Conservation (phyloP, 768 basidiomycete genomes). For the Auricularia cornea region DNA sequence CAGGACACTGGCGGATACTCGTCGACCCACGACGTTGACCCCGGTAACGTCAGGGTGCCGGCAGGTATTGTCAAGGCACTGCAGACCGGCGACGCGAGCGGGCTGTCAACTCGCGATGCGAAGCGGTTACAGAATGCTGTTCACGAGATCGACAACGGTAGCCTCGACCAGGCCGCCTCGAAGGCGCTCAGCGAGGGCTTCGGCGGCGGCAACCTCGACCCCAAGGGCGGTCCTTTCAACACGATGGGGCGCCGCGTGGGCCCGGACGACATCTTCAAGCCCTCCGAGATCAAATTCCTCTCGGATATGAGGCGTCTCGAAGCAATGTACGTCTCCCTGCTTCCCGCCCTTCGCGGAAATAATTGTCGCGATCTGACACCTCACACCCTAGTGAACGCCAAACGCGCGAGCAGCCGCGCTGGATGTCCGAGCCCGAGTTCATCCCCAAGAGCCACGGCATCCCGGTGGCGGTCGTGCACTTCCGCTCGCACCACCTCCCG, state of each 20-base stretch:
- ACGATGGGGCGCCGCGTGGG: not conserved
- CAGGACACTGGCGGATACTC: no score
- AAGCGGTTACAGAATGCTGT: no score
- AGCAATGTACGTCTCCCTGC: not conserved
- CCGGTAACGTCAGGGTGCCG: no score
- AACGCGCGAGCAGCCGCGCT: not conserved
- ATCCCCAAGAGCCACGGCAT: conserved; percentile 23
- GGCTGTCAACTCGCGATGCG: no score
- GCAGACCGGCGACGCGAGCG: no score
- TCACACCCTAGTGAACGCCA: not conserved
- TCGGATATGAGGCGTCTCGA: not conserved
- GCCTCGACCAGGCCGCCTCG: not conserved
- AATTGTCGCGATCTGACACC: not conserved
- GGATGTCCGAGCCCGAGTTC: not conserved
- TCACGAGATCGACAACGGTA: not conserved
- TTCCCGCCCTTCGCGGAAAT: not conserved
- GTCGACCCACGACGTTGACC: no score
- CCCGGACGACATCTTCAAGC: not conserved
- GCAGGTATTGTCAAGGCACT: no score
- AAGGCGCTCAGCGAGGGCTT: not conserved
- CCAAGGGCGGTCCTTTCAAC: not conserved
- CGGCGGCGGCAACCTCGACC: not conserved
- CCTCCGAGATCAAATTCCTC: not conserved
- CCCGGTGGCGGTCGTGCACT: conserved; percentile 75
- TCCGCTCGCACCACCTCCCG: conserved; percentile 64